These are phyloP conservation scores for Diaporthe humulicola DNA, from an alignment of 2,329 filamentous ascomycete species.

Conservation along the genomic window DNA sequence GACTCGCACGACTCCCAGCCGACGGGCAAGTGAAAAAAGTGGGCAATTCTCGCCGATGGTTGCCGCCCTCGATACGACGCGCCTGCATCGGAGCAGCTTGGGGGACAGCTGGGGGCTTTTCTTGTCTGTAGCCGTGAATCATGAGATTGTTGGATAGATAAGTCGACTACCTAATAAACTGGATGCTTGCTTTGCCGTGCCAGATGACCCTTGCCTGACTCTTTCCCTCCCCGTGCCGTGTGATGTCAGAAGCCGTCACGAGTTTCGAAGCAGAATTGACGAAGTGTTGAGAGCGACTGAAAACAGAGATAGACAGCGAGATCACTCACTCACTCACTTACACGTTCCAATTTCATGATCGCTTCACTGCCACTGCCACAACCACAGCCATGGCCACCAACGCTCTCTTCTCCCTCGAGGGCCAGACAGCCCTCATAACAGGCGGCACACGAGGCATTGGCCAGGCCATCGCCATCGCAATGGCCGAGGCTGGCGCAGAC, in stretches of 20 bases:
- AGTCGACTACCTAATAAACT: slow-evolving; percentile 1
- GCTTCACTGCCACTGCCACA: neutral
- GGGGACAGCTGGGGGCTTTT: neutral
- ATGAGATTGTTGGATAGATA: neutral
- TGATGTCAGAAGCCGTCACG: slow-evolving; percentile 21
- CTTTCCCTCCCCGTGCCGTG: neutral
- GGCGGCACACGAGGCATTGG: slow-evolving; percentile 71
- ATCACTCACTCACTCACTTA: neutral
- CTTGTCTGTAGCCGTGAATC: neutral
- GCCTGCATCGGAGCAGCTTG: slow-evolving; percentile 24
- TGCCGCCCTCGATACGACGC: slow-evolving; percentile 22
- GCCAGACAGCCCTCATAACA: slow-evolving; percentile 69
- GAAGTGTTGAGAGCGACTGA: neutral
- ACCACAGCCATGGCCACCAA: slow-evolving; percentile 53
- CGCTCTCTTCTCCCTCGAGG: slow-evolving; percentile 63
- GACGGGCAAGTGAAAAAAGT: neutral
- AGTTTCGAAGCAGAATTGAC: neutral
- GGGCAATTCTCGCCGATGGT: slow-evolving; percentile 37
- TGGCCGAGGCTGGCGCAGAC: slow-evolving; percentile 71
- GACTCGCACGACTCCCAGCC: neutral
- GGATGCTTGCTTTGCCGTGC: neutral
- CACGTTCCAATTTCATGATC: neutral
- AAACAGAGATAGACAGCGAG: neutral
- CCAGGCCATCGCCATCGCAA: slow-evolving; percentile 67
- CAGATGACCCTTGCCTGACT: slow-evolving; percentile 26